Conservation (phyloP, 129 eudicot genomes). For the Artemisia annua region DNA sequence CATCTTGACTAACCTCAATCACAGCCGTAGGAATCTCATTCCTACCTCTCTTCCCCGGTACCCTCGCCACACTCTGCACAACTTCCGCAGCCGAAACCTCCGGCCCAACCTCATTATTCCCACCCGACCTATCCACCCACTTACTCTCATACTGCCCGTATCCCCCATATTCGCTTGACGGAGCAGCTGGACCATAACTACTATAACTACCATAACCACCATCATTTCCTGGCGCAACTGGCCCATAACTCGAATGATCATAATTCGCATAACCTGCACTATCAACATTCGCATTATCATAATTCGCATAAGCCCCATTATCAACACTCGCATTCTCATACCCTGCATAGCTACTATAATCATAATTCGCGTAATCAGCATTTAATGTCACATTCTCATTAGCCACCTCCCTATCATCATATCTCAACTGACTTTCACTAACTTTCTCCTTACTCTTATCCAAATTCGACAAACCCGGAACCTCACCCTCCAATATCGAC, state of each 20-base stretch:
- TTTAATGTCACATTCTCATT: slow-evolving; percentile 8
- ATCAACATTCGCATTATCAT: slow-evolving; percentile 30
- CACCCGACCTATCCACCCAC: slow-evolving; percentile 53
- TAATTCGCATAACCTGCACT: slow-evolving; percentile 35
- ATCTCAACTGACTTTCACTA: not conserved
- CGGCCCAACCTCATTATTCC: slow-evolving; percentile 20
- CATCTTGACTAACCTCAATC: slow-evolving; percentile 91
- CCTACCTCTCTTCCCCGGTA: slow-evolving; percentile 79
- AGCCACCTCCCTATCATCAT: not conserved
- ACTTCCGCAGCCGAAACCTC: slow-evolving; percentile 27
- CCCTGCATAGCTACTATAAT: slow-evolving; percentile 13
- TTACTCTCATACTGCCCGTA: slow-evolving; percentile 57
- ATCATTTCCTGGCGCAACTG: slow-evolving; percentile 9
- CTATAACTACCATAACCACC: slow-evolving; percentile 31
- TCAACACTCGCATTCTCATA: slow-evolving; percentile 15
- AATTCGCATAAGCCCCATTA: slow-evolving; percentile 29
- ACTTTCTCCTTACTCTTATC: slow-evolving; percentile 9
- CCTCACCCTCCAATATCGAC: slow-evolving; percentile 55
- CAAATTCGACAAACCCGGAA: slow-evolving; percentile 23
- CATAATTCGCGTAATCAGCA: not conserved
- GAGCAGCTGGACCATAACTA: slow-evolving; percentile 27
- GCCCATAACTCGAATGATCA: slow-evolving; percentile 24
- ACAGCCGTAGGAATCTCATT: slow-evolving; percentile 60
- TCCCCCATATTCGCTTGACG: not conserved
- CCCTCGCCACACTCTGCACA: slow-evolving; percentile 38